Base-by-base conservation (phyloP, 2,329 filamentous ascomycete genomes). In the Chalaropsis thielavioides region DNA sequence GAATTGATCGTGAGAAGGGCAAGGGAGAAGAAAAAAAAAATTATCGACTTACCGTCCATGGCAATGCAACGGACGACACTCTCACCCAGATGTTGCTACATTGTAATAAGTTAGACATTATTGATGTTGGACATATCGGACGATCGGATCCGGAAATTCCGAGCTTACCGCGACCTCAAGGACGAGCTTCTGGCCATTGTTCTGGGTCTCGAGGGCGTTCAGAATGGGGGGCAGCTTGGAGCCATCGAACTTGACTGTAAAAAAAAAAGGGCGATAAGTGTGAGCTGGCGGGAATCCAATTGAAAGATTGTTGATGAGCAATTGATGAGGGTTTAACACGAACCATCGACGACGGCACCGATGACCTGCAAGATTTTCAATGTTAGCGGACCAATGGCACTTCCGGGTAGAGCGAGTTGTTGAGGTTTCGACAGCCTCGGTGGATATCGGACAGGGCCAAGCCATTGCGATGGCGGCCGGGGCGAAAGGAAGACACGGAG, bases 1-100 rank as follows among this genome's bases (percentile, higher is more conserved):
- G 31, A 58, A 7, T 58, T n/a, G 15, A 65, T 17, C 19, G n/a
- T n/a, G 41, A 60, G 44, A 44, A 43, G 49, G 51, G n/a, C 13
- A 61, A 44, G 35, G 46, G 31, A 13, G n/a, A 19, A 22, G 19
- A 41, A 35, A 19, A 4, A 43, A 46, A 43, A 27, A 64, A 17
- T 46, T 19, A 66, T 69, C 67, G 66, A 77, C 85, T 79, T 86
- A 95, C 92, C 94, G 81, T 99, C 94, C 94, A 99, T 99, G 81
- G 94, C 94, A 95, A 99, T 99, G 80, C 90, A 95, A 80, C 94
- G 88, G 78, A 99, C 94, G 76, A 96, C 90, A 83, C 90, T 96
- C 84, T 99, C 90, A 82, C 94, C 94, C 79, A 99, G 82, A 86
- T 97, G 94, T 96, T 99, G 94, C 91, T 96, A 73, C 71, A 68